Conservation (phyloP, 768 basidiomycete genomes). For the Cantharellus anzutake region DNA sequence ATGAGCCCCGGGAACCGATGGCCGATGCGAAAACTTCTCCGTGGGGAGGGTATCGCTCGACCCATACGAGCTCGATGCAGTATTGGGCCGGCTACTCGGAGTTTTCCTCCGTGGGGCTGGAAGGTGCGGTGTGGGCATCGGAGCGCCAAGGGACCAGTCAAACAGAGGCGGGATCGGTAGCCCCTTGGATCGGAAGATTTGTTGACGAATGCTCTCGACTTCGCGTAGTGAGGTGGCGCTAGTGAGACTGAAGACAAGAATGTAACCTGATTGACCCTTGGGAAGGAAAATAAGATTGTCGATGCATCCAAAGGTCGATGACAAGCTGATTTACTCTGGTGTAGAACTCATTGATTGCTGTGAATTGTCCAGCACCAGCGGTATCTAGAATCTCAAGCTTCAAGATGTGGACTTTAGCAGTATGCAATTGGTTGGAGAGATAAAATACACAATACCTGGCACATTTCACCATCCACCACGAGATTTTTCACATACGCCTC, state of each 20-base stretch:
- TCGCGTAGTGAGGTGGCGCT: constrained; percentile 68
- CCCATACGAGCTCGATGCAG: constrained; percentile 19
- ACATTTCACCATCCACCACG: constrained; percentile 6
- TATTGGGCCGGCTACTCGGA: constrained; percentile 21
- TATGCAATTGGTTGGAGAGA: background rate
- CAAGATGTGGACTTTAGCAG: background rate
- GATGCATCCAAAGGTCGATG: background rate
- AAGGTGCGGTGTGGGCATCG: too few species aligned
- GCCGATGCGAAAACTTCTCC: background rate
- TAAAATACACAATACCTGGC: background rate
- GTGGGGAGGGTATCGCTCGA: background rate
- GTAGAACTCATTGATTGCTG: constrained; percentile 7
- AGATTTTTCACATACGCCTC: constrained; percentile 6
- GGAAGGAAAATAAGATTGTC: background rate
- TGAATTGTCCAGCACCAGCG: constrained; percentile 9
- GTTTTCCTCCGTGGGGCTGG: background rate
- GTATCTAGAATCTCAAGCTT: constrained; percentile 8
- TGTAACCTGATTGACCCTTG: constrained; percentile 39
- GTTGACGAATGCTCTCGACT: constrained; percentile 60
- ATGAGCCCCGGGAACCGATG: background rate
- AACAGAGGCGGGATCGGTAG: background rate
- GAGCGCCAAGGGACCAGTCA: background rate
- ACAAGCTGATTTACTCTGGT: constrained; percentile 4
- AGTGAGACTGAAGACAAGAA: constrained; percentile 71
- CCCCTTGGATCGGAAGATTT: constrained; percentile 64